phyloP scores from a whole-genome alignment of 345 rosid species.

The Bruguiera gymnorhiza region DNA sequence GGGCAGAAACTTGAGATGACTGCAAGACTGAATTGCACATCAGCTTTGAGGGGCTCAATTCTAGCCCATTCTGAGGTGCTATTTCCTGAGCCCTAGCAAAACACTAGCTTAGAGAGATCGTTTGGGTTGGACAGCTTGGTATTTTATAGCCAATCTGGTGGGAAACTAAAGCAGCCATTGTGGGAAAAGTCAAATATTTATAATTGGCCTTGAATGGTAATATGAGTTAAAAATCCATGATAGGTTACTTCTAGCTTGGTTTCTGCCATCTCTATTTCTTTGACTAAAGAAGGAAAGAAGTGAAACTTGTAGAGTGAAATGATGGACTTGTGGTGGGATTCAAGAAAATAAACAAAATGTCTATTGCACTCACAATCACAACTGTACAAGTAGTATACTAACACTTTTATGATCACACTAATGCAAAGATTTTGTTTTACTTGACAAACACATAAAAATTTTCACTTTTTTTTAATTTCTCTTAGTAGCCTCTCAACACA shows the following conservation, averaged over 20 bases:
- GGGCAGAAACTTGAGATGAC: slow-evolving; percentile 29
- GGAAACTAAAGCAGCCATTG: background rate
- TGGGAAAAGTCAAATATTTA: background rate
- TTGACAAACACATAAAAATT: too few relatives aligned
- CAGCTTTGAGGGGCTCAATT: slow-evolving; percentile 6
- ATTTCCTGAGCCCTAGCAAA: slow-evolving; percentile 9
- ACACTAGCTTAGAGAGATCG: slow-evolving; percentile 7
- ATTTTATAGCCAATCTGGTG: background rate
- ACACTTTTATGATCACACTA: too few relatives aligned
- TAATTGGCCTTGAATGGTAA: background rate
- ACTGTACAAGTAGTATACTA: too few relatives aligned
- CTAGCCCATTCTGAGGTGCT: slow-evolving; percentile 14
- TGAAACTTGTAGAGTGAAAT: background rate
- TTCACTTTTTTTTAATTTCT: too few relatives aligned
- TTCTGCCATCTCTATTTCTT: background rate
- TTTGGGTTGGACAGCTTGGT: background rate
- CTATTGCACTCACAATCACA: too few relatives aligned
- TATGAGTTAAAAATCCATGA: background rate
- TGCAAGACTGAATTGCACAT: slow-evolving; percentile 21
- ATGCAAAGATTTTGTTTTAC: too few relatives aligned
- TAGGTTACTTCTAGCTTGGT: background rate
- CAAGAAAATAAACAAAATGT: too few relatives aligned
- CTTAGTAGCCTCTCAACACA: too few relatives aligned
- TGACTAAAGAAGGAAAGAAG: background rate
- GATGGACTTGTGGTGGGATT: too few relatives aligned